Percentiles rank a stretch among this genome's conserved stretches.
Evolutionary conservation across 768 basidiomycete species (phyloP).

Genomic region (Favolaschia claudopus): DNA sequence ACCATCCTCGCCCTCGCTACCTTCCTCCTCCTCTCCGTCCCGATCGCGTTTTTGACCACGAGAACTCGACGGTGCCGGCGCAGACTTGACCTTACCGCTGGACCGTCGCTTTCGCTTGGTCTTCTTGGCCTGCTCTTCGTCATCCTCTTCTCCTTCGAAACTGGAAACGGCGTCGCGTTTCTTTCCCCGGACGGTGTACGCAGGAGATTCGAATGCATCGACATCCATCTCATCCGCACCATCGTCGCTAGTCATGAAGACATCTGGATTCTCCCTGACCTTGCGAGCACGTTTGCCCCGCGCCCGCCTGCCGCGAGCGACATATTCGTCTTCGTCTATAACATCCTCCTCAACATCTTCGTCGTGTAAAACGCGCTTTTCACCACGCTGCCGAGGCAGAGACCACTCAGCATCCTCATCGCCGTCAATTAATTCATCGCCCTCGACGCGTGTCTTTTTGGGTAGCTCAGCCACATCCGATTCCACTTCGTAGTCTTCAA

Average conservation of each 20-base stretch:
- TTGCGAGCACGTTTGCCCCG: slow-evolving; percentile 67
- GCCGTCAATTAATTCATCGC: slow-evolving; percentile 54
- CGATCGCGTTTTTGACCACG: slow-evolving; percentile 77
- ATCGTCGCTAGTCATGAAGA: slow-evolving; percentile 37
- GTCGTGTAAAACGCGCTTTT: slow-evolving; percentile 57
- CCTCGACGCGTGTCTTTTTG: slow-evolving; percentile 64
- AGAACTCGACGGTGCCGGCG: slow-evolving; percentile 27
- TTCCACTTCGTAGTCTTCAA: slow-evolving; percentile 50
- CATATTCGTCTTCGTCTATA: slow-evolving; percentile 50
- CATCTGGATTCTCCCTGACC: slow-evolving; percentile 51
- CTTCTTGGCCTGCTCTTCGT: slow-evolving; percentile 50
- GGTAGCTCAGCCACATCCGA: slow-evolving; percentile 48
- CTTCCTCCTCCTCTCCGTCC: slow-evolving; percentile 56
- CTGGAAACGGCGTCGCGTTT: slow-evolving; percentile 82
- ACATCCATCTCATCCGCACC: slow-evolving; percentile 55
- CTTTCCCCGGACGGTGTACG: slow-evolving; percentile 62
- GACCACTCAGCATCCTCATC: slow-evolving; percentile 56
- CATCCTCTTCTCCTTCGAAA: slow-evolving; percentile 66
- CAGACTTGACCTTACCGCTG: slow-evolving; percentile 58
- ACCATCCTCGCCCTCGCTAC: slow-evolving; percentile 51
- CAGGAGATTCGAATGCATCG: slow-evolving; percentile 53
- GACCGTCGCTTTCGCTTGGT: slow-evolving; percentile 66
- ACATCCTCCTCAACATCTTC: slow-evolving; percentile 58
- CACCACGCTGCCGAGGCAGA: slow-evolving; percentile 46
- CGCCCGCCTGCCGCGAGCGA: slow-evolving; percentile 39